phyloP scores from a whole-genome alignment of 1,139 yeast species.

The Pichia sp. region DNA sequence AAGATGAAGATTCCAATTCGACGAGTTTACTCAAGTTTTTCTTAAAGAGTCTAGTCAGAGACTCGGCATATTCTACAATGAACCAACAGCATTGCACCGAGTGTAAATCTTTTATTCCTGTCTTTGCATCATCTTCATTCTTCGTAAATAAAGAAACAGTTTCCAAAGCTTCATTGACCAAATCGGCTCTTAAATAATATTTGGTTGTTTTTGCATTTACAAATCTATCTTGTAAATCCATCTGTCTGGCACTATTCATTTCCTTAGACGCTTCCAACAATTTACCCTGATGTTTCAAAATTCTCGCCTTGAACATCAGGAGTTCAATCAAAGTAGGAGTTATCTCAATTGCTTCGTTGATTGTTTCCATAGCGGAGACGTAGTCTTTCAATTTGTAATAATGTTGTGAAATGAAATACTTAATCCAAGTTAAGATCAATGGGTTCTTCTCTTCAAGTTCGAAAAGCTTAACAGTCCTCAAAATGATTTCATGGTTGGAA shows the following conservation, averaged over 20 bases:
- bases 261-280: slow-evolving; percentile 50
- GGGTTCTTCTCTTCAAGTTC: slow-evolving; percentile 34
- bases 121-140: slow-evolving; percentile 56
- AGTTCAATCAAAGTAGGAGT: slow-evolving; percentile 83
- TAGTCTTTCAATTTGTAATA: slow-evolving; percentile 48
- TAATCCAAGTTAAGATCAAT: slow-evolving; percentile 62
- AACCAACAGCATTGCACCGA: slow-evolving; percentile 93
- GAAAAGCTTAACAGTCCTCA: slow-evolving; percentile 44
- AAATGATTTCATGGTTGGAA: slow-evolving; percentile 41
- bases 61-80: slow-evolving; percentile 76
- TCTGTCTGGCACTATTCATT: slow-evolving; percentile 63
- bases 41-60: slow-evolving; percentile 45
- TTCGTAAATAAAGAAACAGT: slow-evolving; percentile 76
- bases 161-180: slow-evolving; percentile 67
- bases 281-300: slow-evolving; percentile 65
- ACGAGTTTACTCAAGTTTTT: slow-evolving; percentile 13
- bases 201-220: slow-evolving; percentile 84
- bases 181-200: slow-evolving; percentile 74
- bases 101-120: slow-evolving; percentile 83
- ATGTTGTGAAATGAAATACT: slow-evolving; percentile 78
- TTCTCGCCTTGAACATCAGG: slow-evolving; percentile 71
- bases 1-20: not conserved
- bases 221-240: slow-evolving; percentile 87
- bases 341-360: slow-evolving; percentile 60
- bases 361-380: slow-evolving; percentile 42